Conservation (phyloP, 495 filamentous ascomycete genomes). For the Lophiostoma macrostomum region DNA sequence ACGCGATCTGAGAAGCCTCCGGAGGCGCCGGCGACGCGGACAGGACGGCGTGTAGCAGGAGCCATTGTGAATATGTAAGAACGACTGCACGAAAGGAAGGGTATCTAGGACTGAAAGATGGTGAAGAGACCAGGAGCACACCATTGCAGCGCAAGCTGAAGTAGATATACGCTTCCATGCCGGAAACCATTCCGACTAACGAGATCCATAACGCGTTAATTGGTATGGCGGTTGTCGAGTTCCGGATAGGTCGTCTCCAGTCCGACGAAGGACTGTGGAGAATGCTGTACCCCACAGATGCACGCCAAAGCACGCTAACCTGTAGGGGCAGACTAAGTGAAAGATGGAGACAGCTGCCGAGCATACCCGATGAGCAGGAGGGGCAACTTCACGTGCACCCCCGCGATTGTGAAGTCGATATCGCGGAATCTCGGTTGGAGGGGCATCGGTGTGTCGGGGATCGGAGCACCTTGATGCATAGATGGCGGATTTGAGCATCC, state of each 20-base stretch:
- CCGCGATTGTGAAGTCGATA: background rate
- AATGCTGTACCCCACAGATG: constrained; percentile 9
- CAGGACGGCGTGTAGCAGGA: constrained; percentile 21
- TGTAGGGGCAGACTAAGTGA: background rate
- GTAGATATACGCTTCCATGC: constrained; percentile 6
- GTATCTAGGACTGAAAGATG: background rate
- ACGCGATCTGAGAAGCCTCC: constrained; percentile 34
- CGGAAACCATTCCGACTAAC: background rate
- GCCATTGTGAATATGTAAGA: constrained; percentile 6
- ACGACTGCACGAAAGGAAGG: background rate
- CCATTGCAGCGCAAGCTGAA: background rate
- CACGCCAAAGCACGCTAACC: background rate
- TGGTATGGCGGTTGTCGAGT: constrained; percentile 10
- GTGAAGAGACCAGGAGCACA: background rate
- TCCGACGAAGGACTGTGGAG: constrained; percentile 1
- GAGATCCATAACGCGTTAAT: background rate
- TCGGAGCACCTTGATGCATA: no score
- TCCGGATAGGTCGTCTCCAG: background rate
- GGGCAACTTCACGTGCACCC: constrained; percentile 1
- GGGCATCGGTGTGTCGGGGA: constrained; percentile 1
- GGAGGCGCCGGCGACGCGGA: constrained; percentile 29
- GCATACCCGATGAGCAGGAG: constrained; percentile 17
- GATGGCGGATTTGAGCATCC: no score
- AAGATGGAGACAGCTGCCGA: no score
- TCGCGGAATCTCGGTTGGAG: constrained; percentile 20